Percentiles rank a stretch among this genome's conserved stretches.
Conservation (phyloP, 441 rosid species). For the Mallotus japonicus region DNA sequence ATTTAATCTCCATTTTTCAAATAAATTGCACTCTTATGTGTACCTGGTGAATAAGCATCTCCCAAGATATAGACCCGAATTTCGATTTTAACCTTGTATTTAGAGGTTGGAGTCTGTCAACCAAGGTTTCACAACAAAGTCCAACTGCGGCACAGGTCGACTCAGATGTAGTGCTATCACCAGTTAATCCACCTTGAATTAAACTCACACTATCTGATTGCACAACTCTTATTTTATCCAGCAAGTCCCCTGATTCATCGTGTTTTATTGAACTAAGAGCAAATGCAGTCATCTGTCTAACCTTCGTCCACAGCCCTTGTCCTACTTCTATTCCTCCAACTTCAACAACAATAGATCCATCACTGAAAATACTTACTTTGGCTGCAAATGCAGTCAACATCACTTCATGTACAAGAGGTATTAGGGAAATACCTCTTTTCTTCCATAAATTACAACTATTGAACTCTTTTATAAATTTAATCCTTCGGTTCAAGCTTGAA, state of each 20-base stretch:
- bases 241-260: conserved; percentile 40
- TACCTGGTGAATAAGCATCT: conserved; percentile 71
- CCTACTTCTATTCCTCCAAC: conserved; percentile 91
- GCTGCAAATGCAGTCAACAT: conserved; percentile 53
- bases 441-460: conserved; percentile 54
- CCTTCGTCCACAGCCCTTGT: conserved; percentile 97
- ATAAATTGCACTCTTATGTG: not conserved
- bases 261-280: conserved; percentile 56
- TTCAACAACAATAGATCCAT: conserved; percentile 82
- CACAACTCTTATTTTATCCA: conserved; percentile 61
- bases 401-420: conserved; percentile 58
- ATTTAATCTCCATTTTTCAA: too few species aligned
- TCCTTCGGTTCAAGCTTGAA: conserved; percentile 46
- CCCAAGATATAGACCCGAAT: conserved; percentile 65
- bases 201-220: conserved; percentile 76
- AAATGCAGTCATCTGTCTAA: conserved; percentile 82
- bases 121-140: conserved; percentile 65
- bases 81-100: conserved; percentile 43
- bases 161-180: conserved; percentile 87
- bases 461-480: conserved; percentile 49
- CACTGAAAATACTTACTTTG: conserved; percentile 72
- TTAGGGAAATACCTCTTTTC: conserved; percentile 81
- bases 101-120: conserved; percentile 63
- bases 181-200: conserved; percentile 76
- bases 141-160: conserved; percentile 72